Evolutionary conservation across 805 yeast genomes (phyloP).

Genomic region (Clavispora fructus): DNA sequence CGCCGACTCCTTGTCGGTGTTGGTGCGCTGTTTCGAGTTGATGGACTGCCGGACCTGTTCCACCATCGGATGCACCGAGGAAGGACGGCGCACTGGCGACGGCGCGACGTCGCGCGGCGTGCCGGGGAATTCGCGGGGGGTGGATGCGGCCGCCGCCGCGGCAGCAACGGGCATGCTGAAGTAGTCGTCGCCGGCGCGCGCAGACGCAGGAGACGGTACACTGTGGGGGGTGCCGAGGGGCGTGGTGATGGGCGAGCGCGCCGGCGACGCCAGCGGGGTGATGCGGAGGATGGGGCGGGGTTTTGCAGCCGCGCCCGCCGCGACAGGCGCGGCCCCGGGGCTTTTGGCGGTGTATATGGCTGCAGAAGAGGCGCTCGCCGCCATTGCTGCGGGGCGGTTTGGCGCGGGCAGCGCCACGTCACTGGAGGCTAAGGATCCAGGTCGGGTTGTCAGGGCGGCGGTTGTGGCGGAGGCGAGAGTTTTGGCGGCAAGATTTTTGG

Average conservation of each 20-base stretch:
- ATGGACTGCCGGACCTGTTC: conserved; percentile 26
- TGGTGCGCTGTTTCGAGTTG: conserved; percentile 21
- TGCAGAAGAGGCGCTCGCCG: too few species aligned
- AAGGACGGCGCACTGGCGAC: conserved; percentile 7
- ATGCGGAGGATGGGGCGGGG: background rate
- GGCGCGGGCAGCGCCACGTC: too few species aligned
- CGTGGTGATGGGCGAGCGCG: background rate
- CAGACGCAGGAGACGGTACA: background rate
- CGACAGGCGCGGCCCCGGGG: background rate
- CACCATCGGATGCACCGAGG: conserved; percentile 26
- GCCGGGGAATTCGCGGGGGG: conserved; percentile 4
- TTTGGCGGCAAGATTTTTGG: too few species aligned
- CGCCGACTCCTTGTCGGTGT: conserved; percentile 12
- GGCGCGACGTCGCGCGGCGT: conserved; percentile 3
- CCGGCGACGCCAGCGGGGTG: background rate
- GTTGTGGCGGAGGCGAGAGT: too few species aligned
- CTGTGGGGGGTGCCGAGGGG: background rate
- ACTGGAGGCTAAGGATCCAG: background rate
- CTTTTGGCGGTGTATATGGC: too few species aligned
- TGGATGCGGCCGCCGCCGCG: background rate
- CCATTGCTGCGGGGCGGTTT: too few species aligned
- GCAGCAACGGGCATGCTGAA: conserved; percentile 3
- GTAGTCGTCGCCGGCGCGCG: conserved; percentile 4
- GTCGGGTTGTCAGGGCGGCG: background rate
- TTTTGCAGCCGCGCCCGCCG: background rate